phyloP scores from a whole-genome alignment of 441 rosid genomes.

The Francoa sonchifolia region DNA sequence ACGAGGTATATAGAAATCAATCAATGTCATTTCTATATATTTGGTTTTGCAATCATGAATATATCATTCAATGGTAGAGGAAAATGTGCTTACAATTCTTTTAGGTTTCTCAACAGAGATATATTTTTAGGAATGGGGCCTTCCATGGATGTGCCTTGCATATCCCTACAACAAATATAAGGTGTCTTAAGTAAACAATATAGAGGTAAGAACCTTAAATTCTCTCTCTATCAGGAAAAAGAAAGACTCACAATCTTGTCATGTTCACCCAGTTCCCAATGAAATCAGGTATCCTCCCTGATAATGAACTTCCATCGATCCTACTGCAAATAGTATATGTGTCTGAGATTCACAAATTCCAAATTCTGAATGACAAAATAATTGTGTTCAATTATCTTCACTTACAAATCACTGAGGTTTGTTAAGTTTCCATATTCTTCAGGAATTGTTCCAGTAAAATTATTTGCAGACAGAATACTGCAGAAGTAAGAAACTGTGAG shows the following conservation, averaged over 20 bases:
- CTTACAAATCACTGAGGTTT: conserved; percentile 73
- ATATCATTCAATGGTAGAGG: too few relatives aligned
- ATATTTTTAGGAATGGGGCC: conserved; percentile 69
- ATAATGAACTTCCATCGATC: conserved; percentile 60
- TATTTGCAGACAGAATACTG: conserved; percentile 56
- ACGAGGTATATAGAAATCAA: too few relatives aligned
- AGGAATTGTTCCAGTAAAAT: conserved; percentile 57
- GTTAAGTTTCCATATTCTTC: conserved; percentile 41
- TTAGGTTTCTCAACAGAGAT: conserved; percentile 35
- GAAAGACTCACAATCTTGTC: conserved; percentile 35
- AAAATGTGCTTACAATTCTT: conserved; percentile 33
- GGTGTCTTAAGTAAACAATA: too few relatives aligned
- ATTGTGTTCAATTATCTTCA: not conserved
- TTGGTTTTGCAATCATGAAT: too few relatives aligned
- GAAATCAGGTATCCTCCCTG: conserved; percentile 67
- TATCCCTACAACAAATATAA: conserved; percentile 28
- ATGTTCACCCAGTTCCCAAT: conserved; percentile 72
- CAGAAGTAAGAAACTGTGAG: not conserved
- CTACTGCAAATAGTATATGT: conserved; percentile 31
- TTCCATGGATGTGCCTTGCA: conserved; percentile 75
- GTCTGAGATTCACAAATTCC: not conserved
- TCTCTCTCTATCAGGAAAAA: too few relatives aligned
- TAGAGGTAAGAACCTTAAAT: too few relatives aligned
- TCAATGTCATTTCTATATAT: not conserved
- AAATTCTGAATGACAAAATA: not conserved